Conservation (phyloP, 2,329 filamentous ascomycete species). For the Pyricularia pennisetigena region DNA sequence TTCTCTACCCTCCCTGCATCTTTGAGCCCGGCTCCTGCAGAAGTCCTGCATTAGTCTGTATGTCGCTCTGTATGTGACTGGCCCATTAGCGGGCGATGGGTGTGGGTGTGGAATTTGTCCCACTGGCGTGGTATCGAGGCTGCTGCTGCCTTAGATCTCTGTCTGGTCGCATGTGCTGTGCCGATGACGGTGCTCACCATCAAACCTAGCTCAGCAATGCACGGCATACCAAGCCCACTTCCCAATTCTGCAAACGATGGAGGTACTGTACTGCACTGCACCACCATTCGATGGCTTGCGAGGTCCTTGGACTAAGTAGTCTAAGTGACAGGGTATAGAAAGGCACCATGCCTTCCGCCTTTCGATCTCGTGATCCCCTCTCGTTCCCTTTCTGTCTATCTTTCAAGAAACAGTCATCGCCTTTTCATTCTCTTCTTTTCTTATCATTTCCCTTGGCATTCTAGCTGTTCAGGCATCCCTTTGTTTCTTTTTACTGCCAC, state of each 20-base stretch:
- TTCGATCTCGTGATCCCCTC: conserved; percentile 8
- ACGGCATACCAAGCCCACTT: neutral
- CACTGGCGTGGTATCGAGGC: neutral
- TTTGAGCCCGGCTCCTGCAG: conserved; percentile 8
- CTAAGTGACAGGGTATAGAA: conserved; percentile 32
- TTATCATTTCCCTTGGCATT: conserved; percentile 1
- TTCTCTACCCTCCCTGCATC: conserved; percentile 8
- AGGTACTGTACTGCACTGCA: neutral
- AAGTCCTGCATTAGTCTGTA: conserved; percentile 16
- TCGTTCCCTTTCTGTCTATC: conserved; percentile 7
- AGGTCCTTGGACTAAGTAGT: neutral
- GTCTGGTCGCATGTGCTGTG: neutral
- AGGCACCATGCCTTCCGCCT: conserved; percentile 39
- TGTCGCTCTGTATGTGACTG: conserved; percentile 1
- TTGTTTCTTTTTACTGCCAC: neutral
- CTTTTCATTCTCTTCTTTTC: conserved; percentile 7
- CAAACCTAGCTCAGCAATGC: neutral
- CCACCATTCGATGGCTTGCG: neutral
- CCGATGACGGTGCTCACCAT: neutral
- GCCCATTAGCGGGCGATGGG: neutral
- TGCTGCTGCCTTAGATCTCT: neutral
- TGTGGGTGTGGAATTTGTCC: neutral
- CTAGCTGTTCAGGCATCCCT: neutral
- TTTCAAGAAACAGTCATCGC: conserved; percentile 1
- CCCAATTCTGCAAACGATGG: neutral